These are phyloP conservation scores for Backusella parvicylindrica DNA, from an alignment of 192 early-diverging fungal genomes.

Conservation along the genomic window DNA sequence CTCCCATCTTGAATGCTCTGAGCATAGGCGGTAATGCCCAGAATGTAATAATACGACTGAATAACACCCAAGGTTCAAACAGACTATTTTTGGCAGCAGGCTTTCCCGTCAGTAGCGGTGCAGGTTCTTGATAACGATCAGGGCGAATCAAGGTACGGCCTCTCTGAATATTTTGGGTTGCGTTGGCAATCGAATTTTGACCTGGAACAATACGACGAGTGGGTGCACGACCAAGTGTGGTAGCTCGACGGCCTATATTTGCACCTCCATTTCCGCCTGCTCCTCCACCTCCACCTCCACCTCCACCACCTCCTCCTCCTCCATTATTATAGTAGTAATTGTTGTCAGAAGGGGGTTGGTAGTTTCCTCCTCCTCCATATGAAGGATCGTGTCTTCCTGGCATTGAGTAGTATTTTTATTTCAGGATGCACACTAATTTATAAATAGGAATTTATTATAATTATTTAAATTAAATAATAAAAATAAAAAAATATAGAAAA, in stretches of 20 bases:
- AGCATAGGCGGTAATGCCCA: constrained; percentile 66
- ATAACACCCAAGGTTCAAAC: constrained; percentile 63
- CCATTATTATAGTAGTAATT: constrained; percentile 6
- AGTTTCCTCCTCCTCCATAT: neutral
- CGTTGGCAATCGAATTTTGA: constrained; percentile 29
- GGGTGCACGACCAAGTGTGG: constrained; percentile 33
- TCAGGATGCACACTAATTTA: neutral
- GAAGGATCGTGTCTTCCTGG: constrained; percentile 7
- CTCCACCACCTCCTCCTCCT: neutral
- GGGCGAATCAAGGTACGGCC: constrained; percentile 70
- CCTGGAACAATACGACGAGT: constrained; percentile 35
- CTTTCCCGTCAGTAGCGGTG: constrained; percentile 62
- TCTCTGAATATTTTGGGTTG: constrained; percentile 61
- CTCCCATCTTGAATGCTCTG: constrained; percentile 49
- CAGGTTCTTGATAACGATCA: constrained; percentile 63
- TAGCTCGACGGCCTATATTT: constrained; percentile 14
- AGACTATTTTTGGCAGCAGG: constrained; percentile 36
- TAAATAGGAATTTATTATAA: neutral
- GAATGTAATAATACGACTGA: constrained; percentile 63
- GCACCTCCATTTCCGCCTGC: neutral
- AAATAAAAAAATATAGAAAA: neutral
- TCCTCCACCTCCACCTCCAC: neutral
- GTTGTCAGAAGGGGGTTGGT: constrained; percentile 6
- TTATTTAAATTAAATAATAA: neutral
- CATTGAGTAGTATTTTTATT: neutral